These are phyloP conservation scores for Xeromyces bisporus DNA, from an alignment of 495 filamentous ascomycete species.

Conservation along the genomic window DNA sequence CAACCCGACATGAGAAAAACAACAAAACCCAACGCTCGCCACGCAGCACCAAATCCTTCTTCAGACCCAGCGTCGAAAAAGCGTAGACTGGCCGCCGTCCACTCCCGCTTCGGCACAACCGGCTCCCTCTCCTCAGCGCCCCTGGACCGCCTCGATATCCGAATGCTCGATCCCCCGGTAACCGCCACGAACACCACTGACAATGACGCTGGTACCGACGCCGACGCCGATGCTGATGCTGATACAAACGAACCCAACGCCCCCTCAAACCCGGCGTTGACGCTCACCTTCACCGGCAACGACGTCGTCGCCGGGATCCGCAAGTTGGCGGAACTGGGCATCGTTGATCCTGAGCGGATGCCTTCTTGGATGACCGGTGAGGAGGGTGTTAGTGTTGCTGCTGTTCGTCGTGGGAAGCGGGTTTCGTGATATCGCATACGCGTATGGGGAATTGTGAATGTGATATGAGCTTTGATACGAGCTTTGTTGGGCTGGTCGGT, in stretches of 20 bases:
- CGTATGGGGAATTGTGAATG: neutral
- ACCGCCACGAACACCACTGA: slow-evolving; percentile 8
- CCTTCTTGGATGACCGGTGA: slow-evolving; percentile 88
- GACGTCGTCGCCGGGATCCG: slow-evolving; percentile 74
- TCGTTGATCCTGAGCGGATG: slow-evolving; percentile 58
- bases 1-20: slow-evolving; percentile 12
- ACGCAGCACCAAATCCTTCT: slow-evolving; percentile 31
- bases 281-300: slow-evolving; percentile 49
- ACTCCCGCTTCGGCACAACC: slow-evolving; percentile 30
- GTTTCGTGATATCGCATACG: slow-evolving; percentile 10
- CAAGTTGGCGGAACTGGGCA: slow-evolving; percentile 53
- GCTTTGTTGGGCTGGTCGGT: too few relatives aligned
- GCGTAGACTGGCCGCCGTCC: slow-evolving; percentile 40
- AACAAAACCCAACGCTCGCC: slow-evolving; percentile 22
- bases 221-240: slow-evolving; percentile 1
- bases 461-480: too few relatives aligned
- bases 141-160: slow-evolving; percentile 18
- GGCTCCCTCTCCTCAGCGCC: slow-evolving; percentile 13
- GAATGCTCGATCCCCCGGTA: slow-evolving; percentile 15
- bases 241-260: slow-evolving; percentile 2
- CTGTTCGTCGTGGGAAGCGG: slow-evolving; percentile 43
- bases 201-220: slow-evolving; percentile 3
- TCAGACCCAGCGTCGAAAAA: slow-evolving; percentile 41
- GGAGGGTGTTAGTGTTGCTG: slow-evolving; percentile 56
- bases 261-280: slow-evolving; percentile 20